Evolutionary conservation across 73 alveolate genomes (phyloP), one percentile per base, ranked within the genome.

Genomic region (Diophrys sp.): DNA sequence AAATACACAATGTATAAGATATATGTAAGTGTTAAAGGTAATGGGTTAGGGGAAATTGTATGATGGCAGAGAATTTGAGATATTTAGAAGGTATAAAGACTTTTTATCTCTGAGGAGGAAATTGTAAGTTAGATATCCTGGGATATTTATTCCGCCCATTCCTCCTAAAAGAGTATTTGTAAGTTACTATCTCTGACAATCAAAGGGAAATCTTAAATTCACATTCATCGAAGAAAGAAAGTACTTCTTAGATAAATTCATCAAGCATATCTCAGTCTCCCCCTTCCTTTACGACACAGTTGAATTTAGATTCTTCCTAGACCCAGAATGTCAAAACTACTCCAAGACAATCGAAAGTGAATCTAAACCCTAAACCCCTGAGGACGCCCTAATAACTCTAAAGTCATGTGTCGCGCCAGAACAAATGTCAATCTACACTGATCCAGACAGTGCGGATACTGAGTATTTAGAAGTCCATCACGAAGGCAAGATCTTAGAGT

Each of bases 91-190:
- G 77, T 93, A 87, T 89, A 90, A 80, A 34, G 98, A 93, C 28
- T 93, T 93, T 70, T 54, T 29, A 23, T 73, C 93, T 32, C 81
- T 93, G 32, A 78, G 96, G 83, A 54, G 57, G 33, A 85, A 74
- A 1, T 83, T 93, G 0, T 81, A 57, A 29, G 56, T 54, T 0
- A 44, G 92, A 71, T 90, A 84, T 87, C 98, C 98, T 2, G 98
- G 98, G 14, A 80, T 95, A 33, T 93, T 75, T 73, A 73, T 93
- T 23, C 98, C 98, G 29, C 92, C 94, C 54, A 77, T 93, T 31
- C 98, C 98, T 27, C 89, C 89, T 0, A 88, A 88, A 83, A 80
- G 70, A 70, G 81, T 74, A 33, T 29, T 80, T 57, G 87, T n/a
- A n/a, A n/a, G n/a, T n/a, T n/a, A n/a, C n/a, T n/a, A n/a, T n/a